phyloP scores from a whole-genome alignment of 2,329 filamentous ascomycete genomes.

The Aspergillus ochraceoroseus region DNA sequence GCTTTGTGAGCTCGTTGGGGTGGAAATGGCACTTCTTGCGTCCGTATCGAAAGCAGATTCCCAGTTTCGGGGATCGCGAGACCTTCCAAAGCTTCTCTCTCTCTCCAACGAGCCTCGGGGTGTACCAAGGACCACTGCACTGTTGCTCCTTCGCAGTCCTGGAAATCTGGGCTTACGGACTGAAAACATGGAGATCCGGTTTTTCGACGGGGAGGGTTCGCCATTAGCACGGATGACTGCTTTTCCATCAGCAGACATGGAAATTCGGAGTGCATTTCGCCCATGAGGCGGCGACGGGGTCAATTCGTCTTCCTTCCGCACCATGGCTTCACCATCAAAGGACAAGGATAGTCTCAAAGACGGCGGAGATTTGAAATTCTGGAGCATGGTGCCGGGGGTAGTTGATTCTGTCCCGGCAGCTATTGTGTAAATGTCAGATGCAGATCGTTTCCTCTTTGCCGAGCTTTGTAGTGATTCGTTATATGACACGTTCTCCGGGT shows the following conservation, averaged over 20 bases:
- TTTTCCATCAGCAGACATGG: slow-evolving; percentile 81
- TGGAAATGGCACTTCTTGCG: slow-evolving; percentile 69
- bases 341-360: slow-evolving; percentile 41
- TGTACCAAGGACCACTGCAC: slow-evolving; percentile 57
- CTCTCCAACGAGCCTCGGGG: slow-evolving; percentile 52
- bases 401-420: slow-evolving; percentile 13
- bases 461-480: slow-evolving; percentile 22
- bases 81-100: slow-evolving; percentile 62
- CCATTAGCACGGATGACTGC: slow-evolving; percentile 73
- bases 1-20: slow-evolving; percentile 74
- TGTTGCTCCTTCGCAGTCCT: slow-evolving; percentile 65
- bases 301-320: slow-evolving; percentile 37
- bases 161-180: slow-evolving; percentile 48
- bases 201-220: slow-evolving; percentile 62
- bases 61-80: slow-evolving; percentile 83
- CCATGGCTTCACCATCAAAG: slow-evolving; percentile 40
- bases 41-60: slow-evolving; percentile 84
- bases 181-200: slow-evolving; percentile 47
- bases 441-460: slow-evolving; percentile 35
- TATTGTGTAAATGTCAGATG: slow-evolving; percentile 26
- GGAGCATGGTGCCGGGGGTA: slow-evolving; percentile 14
- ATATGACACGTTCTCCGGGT: neutral
- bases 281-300: slow-evolving; percentile 41
- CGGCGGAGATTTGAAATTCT: slow-evolving; percentile 36
- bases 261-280: slow-evolving; percentile 61